Percentiles rank a stretch among this genome's conserved stretches.
Evolutionary conservation across 169 alveolate genomes (phyloP).

Genomic region (Fabrea salina): DNA sequence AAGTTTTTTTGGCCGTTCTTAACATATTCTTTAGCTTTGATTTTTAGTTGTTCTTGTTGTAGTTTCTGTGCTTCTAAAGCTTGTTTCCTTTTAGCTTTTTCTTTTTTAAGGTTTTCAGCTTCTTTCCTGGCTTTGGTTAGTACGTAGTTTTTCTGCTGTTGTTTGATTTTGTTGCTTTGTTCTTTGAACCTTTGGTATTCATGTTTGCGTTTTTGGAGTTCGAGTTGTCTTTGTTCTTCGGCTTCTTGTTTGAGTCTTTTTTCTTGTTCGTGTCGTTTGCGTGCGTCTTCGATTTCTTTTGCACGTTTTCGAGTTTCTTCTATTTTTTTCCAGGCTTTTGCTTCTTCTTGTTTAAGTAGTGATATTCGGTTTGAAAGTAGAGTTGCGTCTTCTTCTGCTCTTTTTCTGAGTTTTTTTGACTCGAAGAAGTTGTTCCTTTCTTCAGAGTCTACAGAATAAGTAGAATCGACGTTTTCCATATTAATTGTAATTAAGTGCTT

Average conservation of each 20-base stretch:
- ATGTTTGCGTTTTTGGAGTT: neutral
- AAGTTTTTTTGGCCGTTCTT: neutral
- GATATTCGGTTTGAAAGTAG: conserved; percentile 70
- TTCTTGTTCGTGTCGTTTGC: neutral
- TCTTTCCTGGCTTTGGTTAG: neutral
- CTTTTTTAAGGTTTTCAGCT: neutral
- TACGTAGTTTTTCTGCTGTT: neutral
- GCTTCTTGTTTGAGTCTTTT: neutral
- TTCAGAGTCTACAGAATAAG: no score
- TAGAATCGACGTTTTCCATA: no score
- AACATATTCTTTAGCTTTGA: neutral
- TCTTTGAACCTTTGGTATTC: neutral
- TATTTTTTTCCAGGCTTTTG: conserved; percentile 72
- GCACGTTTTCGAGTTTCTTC: conserved; percentile 61
- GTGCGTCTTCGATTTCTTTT: neutral
- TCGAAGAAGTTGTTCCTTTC: no score
- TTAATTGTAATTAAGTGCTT: no score
- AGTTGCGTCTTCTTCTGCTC: conserved; percentile 72
- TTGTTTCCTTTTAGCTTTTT: neutral
- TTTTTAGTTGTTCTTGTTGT: neutral
- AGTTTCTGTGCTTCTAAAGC: neutral
- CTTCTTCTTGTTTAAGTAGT: conserved; percentile 67
- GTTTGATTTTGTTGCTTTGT: neutral
- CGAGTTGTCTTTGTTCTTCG: neutral
- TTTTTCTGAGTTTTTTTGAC: conserved; percentile 32